Evolutionary conservation across 192 early-diverging fungal genomes (phyloP), one percentile per base, ranked within the genome.

Genomic region (Dissophora ornata): DNA sequence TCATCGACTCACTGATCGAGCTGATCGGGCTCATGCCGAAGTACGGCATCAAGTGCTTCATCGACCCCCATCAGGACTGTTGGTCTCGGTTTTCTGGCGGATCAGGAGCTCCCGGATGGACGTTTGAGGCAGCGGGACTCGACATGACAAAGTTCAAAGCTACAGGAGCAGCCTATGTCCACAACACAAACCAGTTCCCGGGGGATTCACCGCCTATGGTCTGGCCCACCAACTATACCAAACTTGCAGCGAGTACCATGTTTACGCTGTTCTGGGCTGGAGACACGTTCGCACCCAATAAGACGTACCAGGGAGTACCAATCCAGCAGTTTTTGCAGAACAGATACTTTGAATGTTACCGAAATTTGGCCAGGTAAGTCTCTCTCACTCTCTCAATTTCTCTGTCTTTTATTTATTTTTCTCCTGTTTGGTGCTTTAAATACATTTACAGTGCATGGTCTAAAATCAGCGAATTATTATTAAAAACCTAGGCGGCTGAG

Each of bases 151-250:
- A 87, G 41, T 95, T 95, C 62, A 91, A 94, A 70, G 67, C 82
- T 1, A 89, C 90, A 26, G 92, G 90, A 8, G 92, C 93, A 10
- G 93, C 93, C 9, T 90, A 91, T 77, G 87, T 94, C 15, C 93
- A 95, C 62, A 90, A 91, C 41, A 84, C 84, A 4, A 83, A 89
- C 30, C 79, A 78, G 19, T 70, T 71, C 18, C 73, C 81, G 26
- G 82, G 82, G n/a, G 82, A 88, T 54, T 75, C 67, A 38, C 62
- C 80, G 26, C 83, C 85, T 25, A 86, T 88, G 85, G 84, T 90
- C 9, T 95, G 94, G 93, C 93, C 94, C 1, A 95, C 94, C 48
- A 95, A 95, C 79, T 94, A 95, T 63, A 89, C 88, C 9, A 95
- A 95, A 64, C 82, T 94, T 16, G 94, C 92, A 6, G 86, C 85